Conservation (phyloP, 1,284 basidiomycete genomes). For the Leccinum variabile region DNA sequence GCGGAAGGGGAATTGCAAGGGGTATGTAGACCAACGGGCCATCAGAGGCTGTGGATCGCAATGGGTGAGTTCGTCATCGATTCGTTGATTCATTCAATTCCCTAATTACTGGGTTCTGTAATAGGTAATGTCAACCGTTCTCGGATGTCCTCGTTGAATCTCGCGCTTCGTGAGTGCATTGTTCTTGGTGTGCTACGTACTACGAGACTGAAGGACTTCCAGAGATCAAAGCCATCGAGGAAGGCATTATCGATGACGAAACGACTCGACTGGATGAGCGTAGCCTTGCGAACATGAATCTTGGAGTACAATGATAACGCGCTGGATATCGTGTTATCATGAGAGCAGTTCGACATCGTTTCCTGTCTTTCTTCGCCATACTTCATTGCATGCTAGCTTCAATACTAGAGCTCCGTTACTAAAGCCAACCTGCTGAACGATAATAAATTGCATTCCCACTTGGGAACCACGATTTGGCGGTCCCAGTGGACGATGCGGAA, state of each 20-base stretch:
- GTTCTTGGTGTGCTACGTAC: not conserved
- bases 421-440: too few relatives aligned
- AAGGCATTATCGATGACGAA: not conserved
- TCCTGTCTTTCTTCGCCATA: not conserved
- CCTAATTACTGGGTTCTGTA: not conserved
- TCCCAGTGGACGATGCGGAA: too few relatives aligned
- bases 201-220: slow-evolving; percentile 6
- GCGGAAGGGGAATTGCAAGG: slow-evolving; percentile 34
- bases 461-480: too few relatives aligned
- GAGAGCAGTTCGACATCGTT: not conserved
- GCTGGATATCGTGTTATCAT: not conserved
- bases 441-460: too few relatives aligned
- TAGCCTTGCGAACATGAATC: not conserved
- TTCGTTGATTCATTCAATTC: not conserved
- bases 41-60: slow-evolving; percentile 38
- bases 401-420: not conserved
- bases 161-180: slow-evolving; percentile 37
- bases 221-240: slow-evolving; percentile 30
- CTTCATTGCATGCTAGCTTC: not conserved
- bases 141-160: slow-evolving; percentile 37
- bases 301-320: not conserved
- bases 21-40: slow-evolving; percentile 37
- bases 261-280: slow-evolving; percentile 7
- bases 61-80: slow-evolving; percentile 27
- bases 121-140: slow-evolving; percentile 35